Evolutionary conservation across 306 rosid genomes (phyloP), one percentile per base, ranked within the genome.

Genomic region (Arachis hypogaea): DNA sequence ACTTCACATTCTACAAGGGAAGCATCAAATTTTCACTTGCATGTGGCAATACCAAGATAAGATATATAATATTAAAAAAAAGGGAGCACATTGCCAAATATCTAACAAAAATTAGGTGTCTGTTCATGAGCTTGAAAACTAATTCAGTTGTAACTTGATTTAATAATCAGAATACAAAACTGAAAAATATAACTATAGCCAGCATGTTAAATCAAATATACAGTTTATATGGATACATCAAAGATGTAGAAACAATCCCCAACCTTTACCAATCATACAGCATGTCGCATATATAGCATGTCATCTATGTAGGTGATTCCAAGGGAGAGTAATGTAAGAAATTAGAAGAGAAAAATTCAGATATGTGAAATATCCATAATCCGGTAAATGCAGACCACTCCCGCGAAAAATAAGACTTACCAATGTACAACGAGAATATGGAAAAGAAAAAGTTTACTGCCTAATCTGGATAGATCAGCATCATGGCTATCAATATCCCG

Each of bases 331-430:
- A 16, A 30, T 68, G 72, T 18, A 55, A 58, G 49, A 73, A 80
- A 50, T 50, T 52, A 73, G 58, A 84, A 64, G 68, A 40, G 66
- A 11, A 63, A 63, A 63, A 78, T 41, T 59, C 38, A 46, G 33
- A 36, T 60, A 80, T 68, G 74, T 65, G 66, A 43, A 11, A 77
- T 11, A 63, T 66, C 72, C 28, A 68, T 59, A 59, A 45, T 43
- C 59, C 18, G 73, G 62, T 57, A 67, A 74, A 82, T 68, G 74
- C n/a, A 61, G 62, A 69, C 45, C 62, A 63, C 51, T 66, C 49
- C 71, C 45, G 67, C 77, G 38, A 69, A 75, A 66, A 65, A 43
- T 38, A 61, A 73, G 66, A 73, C 51, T 3, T 68, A 16, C 45
- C 29, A 68, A 72, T 71, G 59, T 40, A 77, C 38, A 30, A 46